phyloP scores from a whole-genome alignment of 2,329 filamentous ascomycete species.

The Colletotrichum eleusines region DNA sequence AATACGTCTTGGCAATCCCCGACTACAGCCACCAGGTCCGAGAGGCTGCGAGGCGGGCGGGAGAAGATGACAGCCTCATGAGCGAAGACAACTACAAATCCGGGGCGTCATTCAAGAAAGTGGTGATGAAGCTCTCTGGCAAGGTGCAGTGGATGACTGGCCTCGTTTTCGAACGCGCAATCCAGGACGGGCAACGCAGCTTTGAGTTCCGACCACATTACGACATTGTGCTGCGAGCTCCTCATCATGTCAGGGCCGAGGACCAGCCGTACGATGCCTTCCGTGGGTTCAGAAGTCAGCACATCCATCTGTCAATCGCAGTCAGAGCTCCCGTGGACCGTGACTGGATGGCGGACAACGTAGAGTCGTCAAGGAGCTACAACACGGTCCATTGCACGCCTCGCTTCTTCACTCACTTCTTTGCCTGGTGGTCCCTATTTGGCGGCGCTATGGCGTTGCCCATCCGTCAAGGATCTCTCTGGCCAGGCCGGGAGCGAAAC shows the following conservation, averaged over 20 bases:
- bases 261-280: constrained; percentile 87
- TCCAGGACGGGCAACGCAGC: constrained; percentile 77
- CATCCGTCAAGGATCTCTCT: constrained; percentile 90
- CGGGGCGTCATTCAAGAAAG: constrained; percentile 94
- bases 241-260: constrained; percentile 74
- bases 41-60: constrained; percentile 65
- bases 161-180: constrained; percentile 89
- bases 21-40: constrained; percentile 92
- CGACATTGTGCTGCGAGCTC: constrained; percentile 86
- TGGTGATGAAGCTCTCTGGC: constrained; percentile 97
- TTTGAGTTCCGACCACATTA: constrained; percentile 96
- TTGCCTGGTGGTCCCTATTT: constrained; percentile 97
- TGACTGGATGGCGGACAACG: constrained; percentile 83
- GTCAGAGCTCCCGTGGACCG: constrained; percentile 88
- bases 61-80: constrained; percentile 69
- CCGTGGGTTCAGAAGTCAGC: constrained; percentile 93
- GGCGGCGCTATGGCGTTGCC: constrained; percentile 94
- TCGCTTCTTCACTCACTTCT: constrained; percentile 98
- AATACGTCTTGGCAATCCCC: constrained; percentile 93
- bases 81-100: constrained; percentile 75
- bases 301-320: constrained; percentile 95
- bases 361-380: constrained; percentile 87
- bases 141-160: constrained; percentile 95
- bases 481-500: constrained; percentile 93
- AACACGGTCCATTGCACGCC: constrained; percentile 96